These are phyloP conservation scores for Stagonosporopsis tanaceti DNA, from an alignment of 2,329 filamentous ascomycete genomes.

Conservation along the genomic window DNA sequence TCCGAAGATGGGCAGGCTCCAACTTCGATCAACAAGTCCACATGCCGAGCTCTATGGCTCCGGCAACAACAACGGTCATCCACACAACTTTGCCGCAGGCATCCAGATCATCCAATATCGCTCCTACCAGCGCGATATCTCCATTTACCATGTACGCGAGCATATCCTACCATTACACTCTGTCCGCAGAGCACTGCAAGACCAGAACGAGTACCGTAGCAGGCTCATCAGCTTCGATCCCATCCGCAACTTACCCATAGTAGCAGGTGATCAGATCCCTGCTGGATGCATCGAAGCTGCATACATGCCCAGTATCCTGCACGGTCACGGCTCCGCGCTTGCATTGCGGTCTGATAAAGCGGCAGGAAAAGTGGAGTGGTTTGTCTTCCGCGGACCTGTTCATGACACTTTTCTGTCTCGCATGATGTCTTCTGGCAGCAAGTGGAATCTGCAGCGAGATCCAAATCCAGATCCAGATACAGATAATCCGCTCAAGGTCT, in stretches of 20 bases:
- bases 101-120: constrained; percentile 22
- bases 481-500: constrained; percentile 19
- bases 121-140: constrained; percentile 24
- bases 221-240: constrained; percentile 24
- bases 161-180: constrained; percentile 9
- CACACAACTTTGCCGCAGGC: neutral
- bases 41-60: neutral
- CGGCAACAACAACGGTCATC: neutral
- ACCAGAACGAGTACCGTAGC: constrained; percentile 21
- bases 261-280: constrained; percentile 30
- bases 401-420: constrained; percentile 7
- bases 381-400: constrained; percentile 28
- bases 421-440: neutral
- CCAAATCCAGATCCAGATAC: neutral
- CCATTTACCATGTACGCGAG: constrained; percentile 32
- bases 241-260: neutral
- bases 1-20: neutral
- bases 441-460: neutral
- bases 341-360: constrained; percentile 26
- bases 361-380: constrained; percentile 29
- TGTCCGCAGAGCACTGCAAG: constrained; percentile 10
- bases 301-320: constrained; percentile 28
- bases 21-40: neutral
- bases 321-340: constrained; percentile 29
- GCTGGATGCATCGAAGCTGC: constrained; percentile 27